phyloP scores from a whole-genome alignment of 106 monocot species.

The Acanthochlamys bracteata region DNA sequence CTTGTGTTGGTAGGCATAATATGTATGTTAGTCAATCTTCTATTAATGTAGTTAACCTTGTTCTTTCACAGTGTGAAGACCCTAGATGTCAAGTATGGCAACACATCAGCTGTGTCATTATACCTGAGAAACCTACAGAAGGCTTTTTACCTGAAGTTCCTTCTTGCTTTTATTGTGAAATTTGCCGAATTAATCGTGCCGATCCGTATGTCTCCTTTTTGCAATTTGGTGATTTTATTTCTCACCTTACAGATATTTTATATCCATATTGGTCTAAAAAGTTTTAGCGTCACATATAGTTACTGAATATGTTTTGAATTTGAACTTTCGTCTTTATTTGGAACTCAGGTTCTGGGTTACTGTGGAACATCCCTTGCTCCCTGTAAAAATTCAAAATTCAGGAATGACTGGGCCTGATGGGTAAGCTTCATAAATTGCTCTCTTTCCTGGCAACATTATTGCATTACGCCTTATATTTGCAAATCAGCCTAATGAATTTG shows the following conservation, averaged over 20 bases:
- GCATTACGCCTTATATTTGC: background rate
- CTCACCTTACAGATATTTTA: no score
- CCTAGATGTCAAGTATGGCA: slow-evolving; percentile 57
- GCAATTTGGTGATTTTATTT: background rate
- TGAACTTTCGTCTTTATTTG: no score
- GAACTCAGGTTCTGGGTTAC: slow-evolving; percentile 57
- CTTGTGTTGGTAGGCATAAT: background rate
- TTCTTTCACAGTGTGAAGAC: slow-evolving; percentile 59
- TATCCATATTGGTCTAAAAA: no score
- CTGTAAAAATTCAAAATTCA: slow-evolving; percentile 33
- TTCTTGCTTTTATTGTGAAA: slow-evolving; percentile 60
- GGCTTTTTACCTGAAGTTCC: slow-evolving; percentile 44
- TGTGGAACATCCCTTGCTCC: slow-evolving; percentile 34
- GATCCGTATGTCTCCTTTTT: slow-evolving; percentile 66
- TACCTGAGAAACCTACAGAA: slow-evolving; percentile 58
- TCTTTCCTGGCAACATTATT: background rate
- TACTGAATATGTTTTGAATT: no score
- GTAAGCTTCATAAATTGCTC: slow-evolving; percentile 19
- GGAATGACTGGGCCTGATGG: slow-evolving; percentile 28
- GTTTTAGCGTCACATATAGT: no score
- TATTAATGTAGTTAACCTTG: background rate
- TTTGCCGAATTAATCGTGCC: slow-evolving; percentile 70
- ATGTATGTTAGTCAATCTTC: background rate
- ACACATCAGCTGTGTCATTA: slow-evolving; percentile 69
- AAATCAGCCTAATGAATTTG: no score